A percentile compares a stretch with the other conserved stretches of the same genome.
These are phyloP conservation scores for Ceriops zippeliana DNA, from an alignment of 345 rosid species.

Conservation along the genomic window DNA sequence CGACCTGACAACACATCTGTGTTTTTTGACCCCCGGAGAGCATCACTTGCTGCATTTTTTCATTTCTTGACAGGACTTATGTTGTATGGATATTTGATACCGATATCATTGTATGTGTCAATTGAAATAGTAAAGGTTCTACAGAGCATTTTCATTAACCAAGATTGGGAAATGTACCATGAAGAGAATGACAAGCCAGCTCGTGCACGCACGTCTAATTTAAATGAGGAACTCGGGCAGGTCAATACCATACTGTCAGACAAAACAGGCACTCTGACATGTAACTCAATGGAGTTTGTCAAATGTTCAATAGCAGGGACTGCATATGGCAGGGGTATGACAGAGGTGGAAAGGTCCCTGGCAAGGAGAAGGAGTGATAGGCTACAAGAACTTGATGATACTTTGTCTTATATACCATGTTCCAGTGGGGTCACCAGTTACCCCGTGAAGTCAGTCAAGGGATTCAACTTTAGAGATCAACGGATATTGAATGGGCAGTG, in stretches of 20 bases:
- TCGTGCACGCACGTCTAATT: slow-evolving; percentile 81
- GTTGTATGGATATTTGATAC: slow-evolving; percentile 90
- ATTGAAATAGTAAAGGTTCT: slow-evolving; percentile 88
- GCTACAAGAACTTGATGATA: slow-evolving; percentile 28
- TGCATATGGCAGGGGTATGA: slow-evolving; percentile 69
- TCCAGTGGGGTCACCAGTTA: slow-evolving; percentile 7
- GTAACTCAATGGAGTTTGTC: slow-evolving; percentile 94
- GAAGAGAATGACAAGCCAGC: slow-evolving; percentile 63
- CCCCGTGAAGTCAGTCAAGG: slow-evolving; percentile 45
- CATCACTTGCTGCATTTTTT: slow-evolving; percentile 58
- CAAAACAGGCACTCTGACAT: slow-evolving; percentile 92
- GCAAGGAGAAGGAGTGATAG: slow-evolving; percentile 32
- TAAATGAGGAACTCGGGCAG: slow-evolving; percentile 96
- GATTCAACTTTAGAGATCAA: slow-evolving; percentile 82
- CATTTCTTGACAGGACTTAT: slow-evolving; percentile 88
- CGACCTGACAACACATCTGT: slow-evolving; percentile 55
- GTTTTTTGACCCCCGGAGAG: slow-evolving; percentile 55
- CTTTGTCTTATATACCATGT: slow-evolving; percentile 12
- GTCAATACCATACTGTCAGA: slow-evolving; percentile 76
- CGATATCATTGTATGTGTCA: slow-evolving; percentile 80
- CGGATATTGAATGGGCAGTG: slow-evolving; percentile 68
- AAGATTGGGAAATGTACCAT: slow-evolving; percentile 67
- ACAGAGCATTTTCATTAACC: slow-evolving; percentile 87
- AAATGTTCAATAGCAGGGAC: slow-evolving; percentile 77
- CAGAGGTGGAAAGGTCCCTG: slow-evolving; percentile 69